Percentiles rank a stretch among this genome's conserved stretches.
These are phyloP conservation scores for Agaricus bisporus DNA, from an alignment of 768 basidiomycete genomes.

Conservation along the genomic window DNA sequence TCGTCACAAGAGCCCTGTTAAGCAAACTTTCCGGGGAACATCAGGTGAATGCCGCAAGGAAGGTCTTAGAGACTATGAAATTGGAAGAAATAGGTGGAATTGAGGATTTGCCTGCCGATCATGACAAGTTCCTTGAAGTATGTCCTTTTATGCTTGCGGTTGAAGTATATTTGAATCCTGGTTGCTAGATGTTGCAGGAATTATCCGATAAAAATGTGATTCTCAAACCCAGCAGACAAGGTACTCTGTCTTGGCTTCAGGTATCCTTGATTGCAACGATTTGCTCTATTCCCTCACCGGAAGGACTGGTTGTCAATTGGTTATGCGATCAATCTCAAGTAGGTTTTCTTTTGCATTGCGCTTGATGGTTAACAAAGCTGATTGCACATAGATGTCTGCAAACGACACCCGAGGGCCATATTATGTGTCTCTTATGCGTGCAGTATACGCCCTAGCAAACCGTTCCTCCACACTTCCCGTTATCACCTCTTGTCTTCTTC, in stretches of 20 bases:
- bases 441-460: slow-evolving; percentile 64
- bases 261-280: slow-evolving; percentile 48
- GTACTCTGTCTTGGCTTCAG: slow-evolving; percentile 52
- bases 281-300: slow-evolving; percentile 41
- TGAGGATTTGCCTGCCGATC: slow-evolving; percentile 28
- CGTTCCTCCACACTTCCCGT: slow-evolving; percentile 39
- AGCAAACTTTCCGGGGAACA: slow-evolving; percentile 48
- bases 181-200: slow-evolving; percentile 36
- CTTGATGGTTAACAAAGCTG: neutral
- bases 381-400: neutral
- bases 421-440: slow-evolving; percentile 58
- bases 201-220: slow-evolving; percentile 42
- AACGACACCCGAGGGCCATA: slow-evolving; percentile 22
- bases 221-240: slow-evolving; percentile 54
- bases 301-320: slow-evolving; percentile 43
- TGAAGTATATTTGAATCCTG: neutral
- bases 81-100: slow-evolving; percentile 39
- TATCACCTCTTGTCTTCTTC: slow-evolving; percentile 54
- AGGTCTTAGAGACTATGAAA: slow-evolving; percentile 40
- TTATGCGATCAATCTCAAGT: slow-evolving; percentile 32
- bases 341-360: slow-evolving; percentile 11
- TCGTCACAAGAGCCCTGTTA: slow-evolving; percentile 61
- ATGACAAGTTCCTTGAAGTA: slow-evolving; percentile 28
- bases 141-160: slow-evolving; percentile 7
- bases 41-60: slow-evolving; percentile 48